phyloP scores from a whole-genome alignment of 495 filamentous ascomycete species.

The Aspergillus biplanus region DNA sequence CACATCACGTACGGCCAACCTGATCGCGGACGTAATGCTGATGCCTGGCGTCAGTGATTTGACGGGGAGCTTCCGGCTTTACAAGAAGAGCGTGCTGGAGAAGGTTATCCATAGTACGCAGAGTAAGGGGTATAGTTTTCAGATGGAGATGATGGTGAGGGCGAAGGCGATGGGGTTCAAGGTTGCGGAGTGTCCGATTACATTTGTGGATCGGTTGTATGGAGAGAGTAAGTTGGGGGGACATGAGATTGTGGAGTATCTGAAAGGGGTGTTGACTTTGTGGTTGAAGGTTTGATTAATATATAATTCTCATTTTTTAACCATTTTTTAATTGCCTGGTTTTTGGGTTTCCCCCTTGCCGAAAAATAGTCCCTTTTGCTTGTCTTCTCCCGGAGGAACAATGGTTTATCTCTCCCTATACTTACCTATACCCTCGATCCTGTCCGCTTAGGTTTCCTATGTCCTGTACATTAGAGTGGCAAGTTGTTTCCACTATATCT shows the following conservation, averaged over 20 bases:
- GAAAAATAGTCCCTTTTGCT: background rate
- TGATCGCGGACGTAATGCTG: constrained; percentile 93
- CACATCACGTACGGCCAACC: constrained; percentile 84
- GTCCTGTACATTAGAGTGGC: constrained; percentile 22
- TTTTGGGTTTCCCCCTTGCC: background rate
- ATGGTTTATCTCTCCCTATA: constrained; percentile 14
- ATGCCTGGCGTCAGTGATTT: constrained; percentile 95
- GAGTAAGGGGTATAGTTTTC: constrained; percentile 96
- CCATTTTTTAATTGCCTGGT: background rate
- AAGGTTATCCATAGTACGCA: constrained; percentile 84
- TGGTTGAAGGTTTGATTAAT: constrained; percentile 78
- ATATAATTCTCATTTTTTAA: constrained; percentile 21
- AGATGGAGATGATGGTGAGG: constrained; percentile 97
- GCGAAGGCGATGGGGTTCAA: constrained; percentile 91
- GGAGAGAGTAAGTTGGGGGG: constrained; percentile 95
- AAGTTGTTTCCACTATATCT: constrained; percentile 17
- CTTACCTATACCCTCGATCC: constrained; percentile 4
- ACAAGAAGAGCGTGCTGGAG: constrained; percentile 87
- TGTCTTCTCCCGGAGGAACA: constrained; percentile 6
- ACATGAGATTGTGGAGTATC: constrained; percentile 96
- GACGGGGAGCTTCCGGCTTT: constrained; percentile 92
- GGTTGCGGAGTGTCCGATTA: constrained; percentile 92
- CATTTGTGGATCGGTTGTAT: constrained; percentile 93
- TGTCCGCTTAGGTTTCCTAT: constrained; percentile 25
- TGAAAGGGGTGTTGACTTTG: constrained; percentile 86